phyloP scores from a whole-genome alignment of 75 land plant species.

The Larix kaempferi region DNA sequence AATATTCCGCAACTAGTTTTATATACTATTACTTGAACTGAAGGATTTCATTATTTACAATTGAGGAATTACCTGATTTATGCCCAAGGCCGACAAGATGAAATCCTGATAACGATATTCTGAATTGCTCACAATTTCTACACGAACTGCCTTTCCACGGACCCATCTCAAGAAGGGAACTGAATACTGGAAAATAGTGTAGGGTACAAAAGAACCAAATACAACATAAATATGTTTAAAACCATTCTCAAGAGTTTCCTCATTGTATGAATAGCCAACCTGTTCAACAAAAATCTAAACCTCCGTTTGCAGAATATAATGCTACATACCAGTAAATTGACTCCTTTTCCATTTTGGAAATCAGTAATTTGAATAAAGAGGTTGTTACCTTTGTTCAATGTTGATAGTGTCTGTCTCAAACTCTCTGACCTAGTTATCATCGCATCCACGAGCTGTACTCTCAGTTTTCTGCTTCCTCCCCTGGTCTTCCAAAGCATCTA shows the following conservation, averaged over 20 bases:
- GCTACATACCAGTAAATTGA: no score
- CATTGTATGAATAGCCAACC: constrained; percentile 88
- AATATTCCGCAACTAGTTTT: neutral
- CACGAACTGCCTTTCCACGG: constrained; percentile 60
- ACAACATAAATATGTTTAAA: constrained; percentile 73
- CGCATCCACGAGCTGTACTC: no score
- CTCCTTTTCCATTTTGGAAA: no score
- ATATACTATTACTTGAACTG: neutral
- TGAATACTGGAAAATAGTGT: constrained; percentile 69
- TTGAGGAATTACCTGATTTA: constrained; percentile 49
- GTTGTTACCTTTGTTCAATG: no score
- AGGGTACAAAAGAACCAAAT: constrained; percentile 91
- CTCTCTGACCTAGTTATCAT: no score
- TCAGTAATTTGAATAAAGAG: no score
- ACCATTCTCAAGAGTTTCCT: constrained; percentile 70
- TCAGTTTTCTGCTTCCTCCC: no score
- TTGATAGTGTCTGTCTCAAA: no score
- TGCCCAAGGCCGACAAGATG: constrained; percentile 75
- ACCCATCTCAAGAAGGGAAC: constrained; percentile 81
- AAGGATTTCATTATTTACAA: neutral
- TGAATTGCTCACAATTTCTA: constrained; percentile 91
- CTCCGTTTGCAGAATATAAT: no score
- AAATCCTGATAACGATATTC: constrained; percentile 83
- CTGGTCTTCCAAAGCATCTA: no score
- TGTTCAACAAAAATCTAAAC: constrained; percentile 23